Base-by-base conservation (phyloP, 441 rosid species). In the Omphalea diandra region DNA sequence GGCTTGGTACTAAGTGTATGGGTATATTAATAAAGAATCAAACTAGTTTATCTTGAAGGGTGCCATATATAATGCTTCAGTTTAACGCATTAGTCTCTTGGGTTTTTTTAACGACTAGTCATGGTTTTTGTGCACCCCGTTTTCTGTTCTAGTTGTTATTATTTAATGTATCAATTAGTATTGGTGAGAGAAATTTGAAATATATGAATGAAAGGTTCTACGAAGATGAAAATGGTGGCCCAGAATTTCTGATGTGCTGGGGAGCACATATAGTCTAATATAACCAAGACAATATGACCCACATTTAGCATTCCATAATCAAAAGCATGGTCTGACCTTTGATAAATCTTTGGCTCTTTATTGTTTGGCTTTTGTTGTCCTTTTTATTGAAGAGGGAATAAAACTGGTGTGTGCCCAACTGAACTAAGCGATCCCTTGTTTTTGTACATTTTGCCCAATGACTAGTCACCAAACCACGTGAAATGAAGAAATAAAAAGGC, bases 391-490 rank as follows among this genome's bases (percentile, higher is more conserved):
- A n/a, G 55, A 61, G 35, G 20, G 15, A 15, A 47, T 66, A 55
- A 54, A 57, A 52, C 4, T 54, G 53, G 52, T 22, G 57, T 38
- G 72, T 22, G 47, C 57, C 70, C 35, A 15, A 50, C 20, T 18
- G 56, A 73, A 56, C 63, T 33, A 36, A 18, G 72, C 63, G 44
- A 64, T 49, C 50, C 68, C 41, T 22, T 17, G n/a, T 71, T 54
- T 41, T 52, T 70, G 52, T 62, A 71, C 79, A 73, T 69, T 74
- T 72, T 76, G 77, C 76, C 76, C 67, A 63, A 80, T 78, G 79
- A 78, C 76, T 70, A 69, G 72, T 78, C 75, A 66, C 81, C 66
- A 60, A 74, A 80, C 69, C 77, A 80, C 61, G 72, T 75, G 80
- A 76, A 70, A 63, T 65, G 65, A 27, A 72, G 47, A 55, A 65